Percentiles rank a stretch among this genome's conserved stretches.
Evolutionary conservation across 2,329 filamentous ascomycete species (phyloP).

Genomic region (Aureobasidium melanogenum): DNA sequence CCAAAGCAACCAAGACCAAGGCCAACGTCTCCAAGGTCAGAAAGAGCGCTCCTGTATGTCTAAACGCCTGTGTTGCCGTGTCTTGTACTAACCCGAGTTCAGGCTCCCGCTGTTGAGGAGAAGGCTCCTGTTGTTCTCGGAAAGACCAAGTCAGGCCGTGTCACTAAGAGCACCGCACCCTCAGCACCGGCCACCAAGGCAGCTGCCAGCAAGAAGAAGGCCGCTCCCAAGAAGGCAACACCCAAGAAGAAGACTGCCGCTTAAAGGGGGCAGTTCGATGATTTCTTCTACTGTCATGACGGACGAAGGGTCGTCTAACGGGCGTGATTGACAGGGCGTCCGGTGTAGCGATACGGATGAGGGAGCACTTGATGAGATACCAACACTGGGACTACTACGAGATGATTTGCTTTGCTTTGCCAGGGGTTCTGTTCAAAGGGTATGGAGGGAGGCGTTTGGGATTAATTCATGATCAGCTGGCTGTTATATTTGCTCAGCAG

Average conservation of each 20-base stretch:
- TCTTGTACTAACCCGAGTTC: background rate
- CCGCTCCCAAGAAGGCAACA: constrained; percentile 33
- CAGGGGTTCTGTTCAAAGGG: constrained; percentile 6
- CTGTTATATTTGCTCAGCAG: background rate
- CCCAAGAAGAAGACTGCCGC: constrained; percentile 33
- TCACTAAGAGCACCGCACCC: constrained; percentile 59
- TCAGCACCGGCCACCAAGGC: constrained; percentile 29
- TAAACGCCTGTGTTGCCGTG: background rate
- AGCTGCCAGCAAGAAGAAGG: constrained; percentile 36
- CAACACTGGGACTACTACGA: constrained; percentile 9
- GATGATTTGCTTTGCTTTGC: constrained; percentile 10
- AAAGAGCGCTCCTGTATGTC: constrained; percentile 31
- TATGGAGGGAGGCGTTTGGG: background rate
- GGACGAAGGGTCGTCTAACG: constrained; percentile 5
- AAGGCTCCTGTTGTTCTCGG: constrained; percentile 57
- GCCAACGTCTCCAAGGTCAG: constrained; percentile 39
- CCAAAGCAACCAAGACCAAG: constrained; percentile 32
- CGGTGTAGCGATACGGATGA: constrained; percentile 6
- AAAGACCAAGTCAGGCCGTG: constrained; percentile 81
- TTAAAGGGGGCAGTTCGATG: background rate
- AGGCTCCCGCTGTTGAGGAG: constrained; percentile 60
- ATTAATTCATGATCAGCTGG: constrained; percentile 1
- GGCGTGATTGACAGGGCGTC: constrained; percentile 5
- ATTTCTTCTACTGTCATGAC: constrained; percentile 8
- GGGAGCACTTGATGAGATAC: constrained; percentile 11